Evolutionary conservation across 164 flowering plant genomes (phyloP), one percentile per base, ranked within the genome.

Genomic region (Nelumbo lutea): DNA sequence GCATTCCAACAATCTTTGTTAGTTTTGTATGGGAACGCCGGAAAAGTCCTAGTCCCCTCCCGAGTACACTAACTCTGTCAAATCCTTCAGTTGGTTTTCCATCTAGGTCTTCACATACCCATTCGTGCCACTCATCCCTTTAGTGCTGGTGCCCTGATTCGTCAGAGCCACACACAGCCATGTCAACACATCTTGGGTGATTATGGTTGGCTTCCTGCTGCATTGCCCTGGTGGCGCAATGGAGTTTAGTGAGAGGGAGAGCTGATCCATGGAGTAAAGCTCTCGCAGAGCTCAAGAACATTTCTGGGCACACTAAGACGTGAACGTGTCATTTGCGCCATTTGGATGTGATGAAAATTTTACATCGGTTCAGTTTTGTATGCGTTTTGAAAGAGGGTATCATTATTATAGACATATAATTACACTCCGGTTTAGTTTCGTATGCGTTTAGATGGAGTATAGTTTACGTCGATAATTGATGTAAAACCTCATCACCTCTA

Each of bases 81-180:
- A 47, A 70, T 87, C 84, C 58, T 52, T 72, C 1, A 88, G 61
- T 38, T 68, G 67, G 27, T 63, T 52, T n/a, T 48, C 64, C 88
- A 91, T 80, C 66, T 75, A 79, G 7, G 83, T 78, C 80, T 82
- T 90, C 69, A 90, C 89, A 27, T 55, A 3, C 47, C 88, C 92
- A 44, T 48, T 73, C n/a, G 79, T 73, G 1, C 62, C 88, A 2
- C 43, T 73, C 53, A 91, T 76, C 9, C 98, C 98, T 43, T 89
- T 97, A 75, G 75, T 44, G 66, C 98, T 92, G 51, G 99, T 93
- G 88, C 89, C 99, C 65, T 93, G 96, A 62, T 93, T 92, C 3
- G 99, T 96, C 67, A 92, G 69, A 5, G 98, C 91, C 3, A 95
- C 85, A 77, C 96, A 88, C 57, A 93, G 87, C 99, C 99, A 96